A percentile compares a stretch with the other conserved stretches of the same genome.
phyloP scores from a whole-genome alignment of 805 yeast species.

The Zygosaccharomyces bailii region DNA sequence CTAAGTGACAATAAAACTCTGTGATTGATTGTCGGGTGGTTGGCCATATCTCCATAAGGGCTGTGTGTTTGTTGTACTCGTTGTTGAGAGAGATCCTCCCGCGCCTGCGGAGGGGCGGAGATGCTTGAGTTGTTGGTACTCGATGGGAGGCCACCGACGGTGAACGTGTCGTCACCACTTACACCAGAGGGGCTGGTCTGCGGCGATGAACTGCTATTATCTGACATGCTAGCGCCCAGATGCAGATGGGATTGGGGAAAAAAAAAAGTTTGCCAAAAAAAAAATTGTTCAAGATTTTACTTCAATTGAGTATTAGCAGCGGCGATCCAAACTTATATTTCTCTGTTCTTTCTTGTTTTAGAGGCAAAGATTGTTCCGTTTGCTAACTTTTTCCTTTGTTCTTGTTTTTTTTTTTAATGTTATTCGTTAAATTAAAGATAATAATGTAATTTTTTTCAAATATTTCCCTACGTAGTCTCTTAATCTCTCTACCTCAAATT shows the following conservation, averaged over 20 bases:
- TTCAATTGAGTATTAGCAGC: background rate
- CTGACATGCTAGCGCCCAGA: background rate
- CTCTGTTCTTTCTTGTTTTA: background rate
- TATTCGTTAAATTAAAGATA: background rate
- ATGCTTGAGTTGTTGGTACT: conserved; percentile 2
- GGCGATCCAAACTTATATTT: background rate
- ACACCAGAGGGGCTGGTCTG: conserved; percentile 3
- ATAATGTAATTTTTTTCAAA: background rate
- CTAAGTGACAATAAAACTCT: conserved; percentile 69
- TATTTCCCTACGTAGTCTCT: background rate
- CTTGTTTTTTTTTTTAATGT: background rate
- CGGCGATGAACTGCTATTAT: background rate
- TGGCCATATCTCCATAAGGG: conserved; percentile 1
- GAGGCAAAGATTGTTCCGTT: background rate
- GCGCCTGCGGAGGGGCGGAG: conserved; percentile 7
- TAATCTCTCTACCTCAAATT: too few species aligned
- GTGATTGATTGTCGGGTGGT: conserved; percentile 21
- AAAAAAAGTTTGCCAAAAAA: background rate
- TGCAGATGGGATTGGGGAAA: background rate
- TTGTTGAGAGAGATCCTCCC: background rate
- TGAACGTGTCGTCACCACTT: background rate
- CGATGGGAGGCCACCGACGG: background rate
- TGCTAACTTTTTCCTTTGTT: background rate
- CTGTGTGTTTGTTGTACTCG: conserved; percentile 2
- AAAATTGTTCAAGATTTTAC: background rate